Evolutionary conservation across 73 alveolate genomes (phyloP).

Genomic region (Paramecium biaurelia): DNA sequence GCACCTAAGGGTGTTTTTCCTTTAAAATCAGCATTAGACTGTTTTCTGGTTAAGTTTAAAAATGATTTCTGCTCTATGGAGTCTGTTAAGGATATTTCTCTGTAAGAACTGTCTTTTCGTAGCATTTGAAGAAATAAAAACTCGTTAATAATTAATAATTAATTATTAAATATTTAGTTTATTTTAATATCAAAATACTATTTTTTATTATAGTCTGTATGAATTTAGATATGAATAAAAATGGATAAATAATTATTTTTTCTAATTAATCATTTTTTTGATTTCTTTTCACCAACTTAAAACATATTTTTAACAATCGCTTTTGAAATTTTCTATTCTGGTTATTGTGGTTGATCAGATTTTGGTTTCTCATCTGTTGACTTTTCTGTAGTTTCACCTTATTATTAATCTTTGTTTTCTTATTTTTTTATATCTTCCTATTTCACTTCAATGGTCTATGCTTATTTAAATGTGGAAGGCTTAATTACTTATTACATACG

Average conservation of each 20-base stretch:
- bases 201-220: background rate
- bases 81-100: conserved; percentile 31
- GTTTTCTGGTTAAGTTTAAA: background rate
- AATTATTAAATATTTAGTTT: background rate
- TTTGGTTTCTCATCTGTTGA: conserved; percentile 11
- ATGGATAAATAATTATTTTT: background rate
- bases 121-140: conserved; percentile 19
- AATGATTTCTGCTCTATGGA: conserved; percentile 33
- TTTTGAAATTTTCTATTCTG: background rate
- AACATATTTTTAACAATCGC: background rate
- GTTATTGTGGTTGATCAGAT: background rate
- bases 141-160: conserved; percentile 47
- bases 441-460: background rate
- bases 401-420: background rate
- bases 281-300: background rate
- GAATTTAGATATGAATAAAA: background rate
- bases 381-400: background rate
- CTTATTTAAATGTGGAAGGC: background rate
- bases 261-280: background rate
- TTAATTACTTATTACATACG: background rate
- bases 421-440: background rate
- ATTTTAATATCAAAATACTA: background rate
- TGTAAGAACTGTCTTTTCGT: conserved; percentile 21
- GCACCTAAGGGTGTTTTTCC: background rate
- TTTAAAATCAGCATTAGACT: background rate